These are phyloP conservation scores for Cladosporium austrohemisphaericum DNA, from an alignment of 2,329 filamentous ascomycete species.

Conservation along the genomic window DNA sequence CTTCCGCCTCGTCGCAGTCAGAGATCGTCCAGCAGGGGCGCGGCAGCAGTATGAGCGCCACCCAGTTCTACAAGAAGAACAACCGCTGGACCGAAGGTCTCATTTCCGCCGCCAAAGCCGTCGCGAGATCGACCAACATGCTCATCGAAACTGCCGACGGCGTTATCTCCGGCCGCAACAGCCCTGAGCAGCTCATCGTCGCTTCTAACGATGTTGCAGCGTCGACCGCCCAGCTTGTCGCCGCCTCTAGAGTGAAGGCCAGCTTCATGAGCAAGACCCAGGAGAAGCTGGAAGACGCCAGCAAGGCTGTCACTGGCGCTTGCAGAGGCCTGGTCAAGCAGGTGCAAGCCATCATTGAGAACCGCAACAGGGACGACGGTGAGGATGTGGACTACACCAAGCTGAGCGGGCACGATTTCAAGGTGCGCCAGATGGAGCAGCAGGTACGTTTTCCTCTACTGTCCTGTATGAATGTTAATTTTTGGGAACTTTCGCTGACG, in stretches of 20 bases:
- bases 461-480: neutral
- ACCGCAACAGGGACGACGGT: constrained; percentile 71
- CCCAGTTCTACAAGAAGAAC: constrained; percentile 99
- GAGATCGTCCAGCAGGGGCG: constrained; percentile 94
- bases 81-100: constrained; percentile 98
- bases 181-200: constrained; percentile 93
- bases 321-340: constrained; percentile 86
- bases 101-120: constrained; percentile 94
- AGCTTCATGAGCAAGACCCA: constrained; percentile 98
- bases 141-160: constrained; percentile 98
- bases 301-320: constrained; percentile 85
- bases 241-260: constrained; percentile 92
- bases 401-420: constrained; percentile 92
- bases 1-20: constrained; percentile 85
- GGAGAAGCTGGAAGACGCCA: constrained; percentile 83
- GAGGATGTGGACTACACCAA: constrained; percentile 84
- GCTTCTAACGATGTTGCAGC: constrained; percentile 96
- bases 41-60: constrained; percentile 68
- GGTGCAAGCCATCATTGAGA: constrained; percentile 89
- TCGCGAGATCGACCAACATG: constrained; percentile 87
- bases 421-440: constrained; percentile 98
- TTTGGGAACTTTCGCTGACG: constrained; percentile 1
- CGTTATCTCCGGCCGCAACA: constrained; percentile 86
- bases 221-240: constrained; percentile 92
- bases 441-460: constrained; percentile 63